Conservation (phyloP, 768 basidiomycete genomes). For the Vararia minispora region DNA sequence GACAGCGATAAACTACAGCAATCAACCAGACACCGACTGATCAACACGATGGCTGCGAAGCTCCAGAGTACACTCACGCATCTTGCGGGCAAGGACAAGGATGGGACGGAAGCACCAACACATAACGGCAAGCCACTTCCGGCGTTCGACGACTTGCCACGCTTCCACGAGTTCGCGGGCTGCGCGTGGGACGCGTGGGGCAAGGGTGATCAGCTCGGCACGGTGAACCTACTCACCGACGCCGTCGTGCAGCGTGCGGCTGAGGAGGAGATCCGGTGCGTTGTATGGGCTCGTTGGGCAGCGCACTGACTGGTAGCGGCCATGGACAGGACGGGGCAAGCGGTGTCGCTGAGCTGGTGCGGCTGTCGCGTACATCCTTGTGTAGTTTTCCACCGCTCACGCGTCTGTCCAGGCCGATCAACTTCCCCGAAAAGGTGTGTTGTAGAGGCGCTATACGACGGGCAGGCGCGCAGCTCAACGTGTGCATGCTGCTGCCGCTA, state of each 20-base stretch:
- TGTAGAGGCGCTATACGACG: background rate
- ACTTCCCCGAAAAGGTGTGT: conserved; percentile 51
- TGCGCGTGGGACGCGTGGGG: conserved; percentile 69
- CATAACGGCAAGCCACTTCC: conserved; percentile 26
- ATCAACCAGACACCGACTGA: too few species aligned
- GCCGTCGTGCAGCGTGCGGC: conserved; percentile 50
- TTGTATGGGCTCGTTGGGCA: conserved; percentile 9
- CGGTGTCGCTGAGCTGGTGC: conserved; percentile 53
- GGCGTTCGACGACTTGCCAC: conserved; percentile 37
- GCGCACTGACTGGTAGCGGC: background rate
- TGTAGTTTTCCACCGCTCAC: background rate
- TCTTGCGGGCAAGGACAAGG: too few species aligned
- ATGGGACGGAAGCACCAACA: too few species aligned
- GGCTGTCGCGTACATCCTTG: conserved; percentile 13
- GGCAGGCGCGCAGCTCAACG: background rate
- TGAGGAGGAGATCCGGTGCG: conserved; percentile 45
- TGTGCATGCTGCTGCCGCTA: too few species aligned
- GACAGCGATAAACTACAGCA: too few species aligned
- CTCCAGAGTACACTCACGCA: too few species aligned
- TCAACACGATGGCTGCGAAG: too few species aligned
- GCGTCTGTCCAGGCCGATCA: conserved; percentile 40
- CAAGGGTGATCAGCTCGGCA: conserved; percentile 52
- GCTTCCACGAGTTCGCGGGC: conserved; percentile 32
- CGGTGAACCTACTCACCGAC: conserved; percentile 52
- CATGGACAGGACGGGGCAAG: conserved; percentile 34